Conservation (phyloP, 495 filamentous ascomycete species). For the Aspergillus funiculosus region DNA sequence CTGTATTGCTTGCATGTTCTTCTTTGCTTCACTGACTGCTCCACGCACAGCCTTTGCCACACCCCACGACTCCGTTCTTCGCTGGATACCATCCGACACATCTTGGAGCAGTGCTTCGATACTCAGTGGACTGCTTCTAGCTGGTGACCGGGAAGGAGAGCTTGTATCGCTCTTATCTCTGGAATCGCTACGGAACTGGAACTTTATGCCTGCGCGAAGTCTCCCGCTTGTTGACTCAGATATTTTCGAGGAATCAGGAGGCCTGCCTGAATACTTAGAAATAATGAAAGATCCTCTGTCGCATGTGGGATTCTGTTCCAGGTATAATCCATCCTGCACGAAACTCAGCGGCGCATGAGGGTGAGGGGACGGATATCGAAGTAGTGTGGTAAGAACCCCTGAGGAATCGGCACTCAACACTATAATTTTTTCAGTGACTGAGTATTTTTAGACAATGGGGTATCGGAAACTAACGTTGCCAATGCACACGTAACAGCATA, state of each 20-base stretch:
- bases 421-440: conserved; percentile 35
- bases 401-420: conserved; percentile 85
- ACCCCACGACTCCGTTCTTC: conserved; percentile 77
- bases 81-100: conserved; percentile 76
- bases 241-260: conserved; percentile 41
- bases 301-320: conserved; percentile 67
- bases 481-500: conserved; percentile 89
- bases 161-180: conserved; percentile 27
- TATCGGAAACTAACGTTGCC: conserved; percentile 61
- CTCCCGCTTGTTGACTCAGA: conserved; percentile 29
- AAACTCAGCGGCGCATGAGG: conserved; percentile 67
- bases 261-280: conserved; percentile 70
- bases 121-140: conserved; percentile 53
- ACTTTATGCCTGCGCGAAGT: conserved; percentile 22
- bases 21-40: conserved; percentile 76
- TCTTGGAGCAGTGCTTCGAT: conserved; percentile 79
- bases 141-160: conserved; percentile 45
- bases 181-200: conserved; percentile 32
- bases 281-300: conserved; percentile 71
- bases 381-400: conserved; percentile 67
- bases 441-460: not conserved
- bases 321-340: conserved; percentile 80
- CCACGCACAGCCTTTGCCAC: conserved; percentile 87
- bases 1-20: conserved; percentile 62
- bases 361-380: conserved; percentile 66